These are phyloP conservation scores for Acorus gramineus DNA, from an alignment of 106 monocot genomes.

Conservation along the genomic window DNA sequence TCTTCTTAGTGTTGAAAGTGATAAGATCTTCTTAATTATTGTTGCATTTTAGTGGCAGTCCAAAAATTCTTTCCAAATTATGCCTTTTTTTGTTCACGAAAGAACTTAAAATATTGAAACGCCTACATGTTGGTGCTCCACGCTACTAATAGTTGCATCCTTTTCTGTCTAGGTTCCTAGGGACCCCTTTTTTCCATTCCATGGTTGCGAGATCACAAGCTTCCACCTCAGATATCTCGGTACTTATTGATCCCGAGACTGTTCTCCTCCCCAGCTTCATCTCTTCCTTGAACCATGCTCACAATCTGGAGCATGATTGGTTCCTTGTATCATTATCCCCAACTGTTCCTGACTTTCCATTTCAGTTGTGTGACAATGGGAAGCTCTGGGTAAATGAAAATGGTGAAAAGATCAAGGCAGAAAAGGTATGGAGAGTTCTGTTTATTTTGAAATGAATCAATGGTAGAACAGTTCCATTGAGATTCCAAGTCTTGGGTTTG, in stretches of 20 bases:
- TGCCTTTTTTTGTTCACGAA: not conserved
- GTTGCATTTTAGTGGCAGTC: no score
- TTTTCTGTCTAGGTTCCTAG: constrained; percentile 54
- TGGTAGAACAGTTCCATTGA: no score
- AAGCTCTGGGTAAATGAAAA: constrained; percentile 34
- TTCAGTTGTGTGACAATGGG: constrained; percentile 33
- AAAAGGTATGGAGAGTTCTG: constrained; percentile 45
- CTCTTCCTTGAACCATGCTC: constrained; percentile 29
- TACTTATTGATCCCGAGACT: constrained; percentile 76
- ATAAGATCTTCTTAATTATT: no score
- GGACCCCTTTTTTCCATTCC: constrained; percentile 86
- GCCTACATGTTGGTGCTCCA: not conserved
- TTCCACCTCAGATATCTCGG: constrained; percentile 52
- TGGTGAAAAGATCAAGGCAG: constrained; percentile 26
- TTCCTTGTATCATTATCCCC: constrained; percentile 50
- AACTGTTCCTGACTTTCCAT: constrained; percentile 40
- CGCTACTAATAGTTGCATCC: not conserved
- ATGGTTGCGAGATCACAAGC: constrained; percentile 69
- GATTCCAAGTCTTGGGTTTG: no score
- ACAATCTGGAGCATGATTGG: constrained; percentile 62
- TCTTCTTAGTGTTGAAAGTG: no score
- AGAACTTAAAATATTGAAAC: not conserved
- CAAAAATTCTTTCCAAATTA: not conserved
- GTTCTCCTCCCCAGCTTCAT: constrained; percentile 62
- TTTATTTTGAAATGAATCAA: not conserved